Evolutionary conservation across 345 rosid genomes (phyloP).

Genomic region (Schrenkiella parvula): DNA sequence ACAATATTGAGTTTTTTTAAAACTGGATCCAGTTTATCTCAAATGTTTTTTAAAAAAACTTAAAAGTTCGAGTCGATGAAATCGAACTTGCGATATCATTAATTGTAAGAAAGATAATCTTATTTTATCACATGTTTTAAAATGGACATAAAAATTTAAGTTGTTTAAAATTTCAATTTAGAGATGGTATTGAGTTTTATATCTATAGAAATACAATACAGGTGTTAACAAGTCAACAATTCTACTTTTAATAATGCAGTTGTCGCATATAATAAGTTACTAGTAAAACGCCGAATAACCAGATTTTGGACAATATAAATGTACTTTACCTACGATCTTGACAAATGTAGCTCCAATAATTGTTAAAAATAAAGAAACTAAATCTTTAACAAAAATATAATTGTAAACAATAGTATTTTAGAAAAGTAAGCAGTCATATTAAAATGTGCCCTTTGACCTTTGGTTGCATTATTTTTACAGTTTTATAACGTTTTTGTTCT

Average conservation of each 20-base stretch:
- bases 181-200: neutral
- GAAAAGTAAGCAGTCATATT: neutral
- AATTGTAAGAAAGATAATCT: neutral
- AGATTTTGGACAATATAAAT: slow-evolving; percentile 17
- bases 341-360: slow-evolving; percentile 30
- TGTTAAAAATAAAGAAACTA: too few relatives aligned
- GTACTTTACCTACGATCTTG: slow-evolving; percentile 34
- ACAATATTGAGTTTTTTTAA: neutral
- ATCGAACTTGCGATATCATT: neutral
- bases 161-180: neutral
- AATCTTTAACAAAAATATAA: too few relatives aligned
- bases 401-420: neutral
- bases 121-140: neutral
- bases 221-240: slow-evolving; percentile 15
- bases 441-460: slow-evolving; percentile 31
- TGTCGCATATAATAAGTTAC: slow-evolving; percentile 23
- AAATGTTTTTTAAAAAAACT: neutral
- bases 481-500: slow-evolving; percentile 6
- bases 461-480: neutral
- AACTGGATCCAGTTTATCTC: neutral
- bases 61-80: neutral
- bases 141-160: slow-evolving; percentile 5
- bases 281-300: slow-evolving; percentile 25
- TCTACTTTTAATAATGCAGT: slow-evolving; percentile 13
- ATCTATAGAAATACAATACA: neutral